Base-by-base conservation (phyloP, 257 asterid genomes). In the Solanum peruvianum region DNA sequence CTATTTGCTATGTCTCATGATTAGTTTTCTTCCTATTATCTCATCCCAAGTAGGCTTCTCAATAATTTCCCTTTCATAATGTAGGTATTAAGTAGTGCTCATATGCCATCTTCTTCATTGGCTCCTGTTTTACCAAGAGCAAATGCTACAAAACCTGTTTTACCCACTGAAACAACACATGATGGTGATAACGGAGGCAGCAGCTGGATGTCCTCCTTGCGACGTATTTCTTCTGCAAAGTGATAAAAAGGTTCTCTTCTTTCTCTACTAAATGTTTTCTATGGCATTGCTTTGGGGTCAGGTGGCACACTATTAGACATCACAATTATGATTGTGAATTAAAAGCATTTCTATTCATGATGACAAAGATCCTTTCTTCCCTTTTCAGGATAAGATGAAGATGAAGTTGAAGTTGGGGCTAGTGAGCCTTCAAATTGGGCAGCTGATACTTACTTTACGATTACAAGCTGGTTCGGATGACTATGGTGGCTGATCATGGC, bases 211-310 rank as follows among this genome's bases (percentile, higher is more conserved):
- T 94, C 98, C 84, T 93, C 98, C 67, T 90, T 94, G 71, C 96
- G 98, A 15, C 98, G 99, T 87, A 94, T 95, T 83, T 95, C 99
- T 78, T 95, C 99, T 62, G 90, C 99, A 16, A 97, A 97, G 92
- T 97, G 91, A 92, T 88, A 49, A 75, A 84, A 72, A 66, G 93
- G 93, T 90, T 85, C 73, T 84, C 83, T 71, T 58, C 42, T 81
- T 14, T 44, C 31, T 60, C 71, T 69, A 15, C 52, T 49, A 2
- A 16, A 16, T 52, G 39, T 58, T 73, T 73, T 58, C 78, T 39
- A 27, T 8, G 35, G 25, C 70, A 42, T 49, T 47, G 37, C 71
- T 78, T 56, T 41, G 16, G 66, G 84, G 27, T 39, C 71, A 9
- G 85, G 56, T 45, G 62, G 66, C 41, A 82, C 41, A 29, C 39